Evolutionary conservation across 805 yeast genomes (phyloP), one percentile per base, ranked within the genome.

Genomic region (Lachancea thermotolerans): DNA sequence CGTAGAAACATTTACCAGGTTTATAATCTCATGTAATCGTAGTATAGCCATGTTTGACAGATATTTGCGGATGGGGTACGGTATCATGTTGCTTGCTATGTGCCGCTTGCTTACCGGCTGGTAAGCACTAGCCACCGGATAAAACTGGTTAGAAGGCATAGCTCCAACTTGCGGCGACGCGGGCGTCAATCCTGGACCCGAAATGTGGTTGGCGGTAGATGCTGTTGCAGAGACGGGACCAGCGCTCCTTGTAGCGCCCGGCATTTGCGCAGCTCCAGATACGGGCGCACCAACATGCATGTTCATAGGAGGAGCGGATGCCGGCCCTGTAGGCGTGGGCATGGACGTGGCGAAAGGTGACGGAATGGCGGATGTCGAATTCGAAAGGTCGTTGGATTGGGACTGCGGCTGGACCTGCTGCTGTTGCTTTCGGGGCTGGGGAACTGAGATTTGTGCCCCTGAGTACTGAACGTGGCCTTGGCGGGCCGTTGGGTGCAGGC

Each of bases 31-130:
- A 50, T 77, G 60, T 10, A 78, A 60, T 44, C 77, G 68, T 42
- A 77, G 59, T 6, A 78, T 67, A 1, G 82, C 82, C 33, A 72
- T 66, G 44, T 76, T 73, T 0, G 79, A 70, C 25, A 73, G 63
- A 38, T 67, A 66, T 47, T 67, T 68, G 46, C 73, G 62, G 30
- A 52, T 51, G 10, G 58, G 55, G 34, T 57, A 64, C 27, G 62
- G 57, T 30, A 59, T 41, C 37, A 45, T 45, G 49, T 46, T 54
- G 41, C 45, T 48, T 17, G 35, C 44, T 21, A 33, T 41, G 38
- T 16, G 25, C 30, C 39, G 45, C 32, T 44, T 15, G 39, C 18
- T 31, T 18, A 32, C 40, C 25, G 35, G 18, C 32, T 42, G 45
- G 36, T 39, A 35, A 21, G 51, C 15, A 41, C 29, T 36, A 45